Conservation (phyloP, 2,329 filamentous ascomycete species). For the Sordariomycetes sp. region DNA sequence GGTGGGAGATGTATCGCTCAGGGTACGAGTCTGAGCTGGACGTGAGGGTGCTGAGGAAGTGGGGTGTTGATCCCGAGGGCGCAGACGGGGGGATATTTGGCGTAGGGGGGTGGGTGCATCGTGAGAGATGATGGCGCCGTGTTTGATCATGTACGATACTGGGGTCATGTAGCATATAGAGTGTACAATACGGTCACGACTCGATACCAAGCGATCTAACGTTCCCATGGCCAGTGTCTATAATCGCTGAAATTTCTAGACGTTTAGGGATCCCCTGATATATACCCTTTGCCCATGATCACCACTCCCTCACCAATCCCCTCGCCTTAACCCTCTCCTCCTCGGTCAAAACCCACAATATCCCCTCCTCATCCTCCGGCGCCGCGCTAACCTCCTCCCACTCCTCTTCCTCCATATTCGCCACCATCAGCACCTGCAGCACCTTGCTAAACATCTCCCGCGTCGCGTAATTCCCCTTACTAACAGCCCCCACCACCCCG, state of each 20-base stretch:
- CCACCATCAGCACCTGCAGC: conserved; percentile 69
- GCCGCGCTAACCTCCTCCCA: conserved; percentile 58
- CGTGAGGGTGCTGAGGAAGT: conserved; percentile 50
- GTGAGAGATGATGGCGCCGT: neutral
- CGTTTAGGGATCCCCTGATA: neutral
- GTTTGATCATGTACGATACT: neutral
- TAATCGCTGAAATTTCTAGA: neutral
- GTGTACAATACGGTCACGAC: neutral
- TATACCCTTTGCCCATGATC: neutral
- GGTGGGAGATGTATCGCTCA: conserved; percentile 77
- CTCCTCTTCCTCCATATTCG: conserved; percentile 93
- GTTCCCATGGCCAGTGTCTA: neutral
- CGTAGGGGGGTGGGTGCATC: conserved; percentile 29
- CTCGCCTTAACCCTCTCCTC: conserved; percentile 66
- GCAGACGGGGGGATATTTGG: conserved; percentile 57
- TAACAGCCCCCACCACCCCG: conserved; percentile 56
- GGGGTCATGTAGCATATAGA: neutral
- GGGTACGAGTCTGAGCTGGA: conserved; percentile 55
- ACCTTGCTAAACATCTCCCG: conserved; percentile 66
- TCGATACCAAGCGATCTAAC: neutral
- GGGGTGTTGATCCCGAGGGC: conserved; percentile 54
- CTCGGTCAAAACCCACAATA: conserved; percentile 57
- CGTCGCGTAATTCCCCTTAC: conserved; percentile 61
- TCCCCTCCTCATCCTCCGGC: conserved; percentile 39
- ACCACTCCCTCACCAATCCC: conserved; percentile 41